Base-by-base conservation (phyloP, 2,329 filamentous ascomycete genomes). In the Cordyceps tenuipes region DNA sequence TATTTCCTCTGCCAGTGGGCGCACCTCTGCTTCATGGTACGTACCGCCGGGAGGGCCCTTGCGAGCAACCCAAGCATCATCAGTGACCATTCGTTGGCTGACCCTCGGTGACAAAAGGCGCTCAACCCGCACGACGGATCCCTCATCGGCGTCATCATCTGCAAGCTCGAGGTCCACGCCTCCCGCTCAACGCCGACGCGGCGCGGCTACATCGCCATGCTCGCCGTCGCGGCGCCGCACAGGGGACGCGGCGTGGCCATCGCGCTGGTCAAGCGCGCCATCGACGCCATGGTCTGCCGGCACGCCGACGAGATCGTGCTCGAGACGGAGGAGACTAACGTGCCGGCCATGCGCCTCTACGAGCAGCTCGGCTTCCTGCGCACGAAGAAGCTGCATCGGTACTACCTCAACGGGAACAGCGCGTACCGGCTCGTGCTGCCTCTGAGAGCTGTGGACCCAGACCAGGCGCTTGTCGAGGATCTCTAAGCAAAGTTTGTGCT, bases 1-100 rank as follows among this genome's bases (percentile, higher is more conserved):
- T 99, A 99, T 73, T 99, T 99, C 68, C 79, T 99, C 19, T 96
- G 95, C 71, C 91, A 97, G 82, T 99, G 94, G 94, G 89, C 90
- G 5, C 88, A 97, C 70, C 78, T 99, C n/a, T 99, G 94, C 75
- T 97, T 91, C 75, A 90, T 97, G 86, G 91, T 93, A 76, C 39
- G 71, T 57, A 48, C 55, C 7, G 50, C 43, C 34, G 34, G 8
- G 8, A 1, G 34, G 39, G 23, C n/a, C 52, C 31, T 48, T 12
- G n/a, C 46, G n/a, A 12, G 41, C 39, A 62, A 68, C 34, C 9
- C 23, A 4, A 26, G 17, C 19, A 31, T n/a, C 55, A 9, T n/a
- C 55, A 9, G 17, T 19, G 36, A 48, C 15, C 47, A 17, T 36
- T 36, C 7, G 29, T 6, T 29, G 44, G 44, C 48, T 53, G 13